Percentiles rank a stretch among this genome's conserved stretches.
These are phyloP conservation scores for Calonectria hawksworthii DNA, from an alignment of 2,329 filamentous ascomycete genomes.

Conservation along the genomic window DNA sequence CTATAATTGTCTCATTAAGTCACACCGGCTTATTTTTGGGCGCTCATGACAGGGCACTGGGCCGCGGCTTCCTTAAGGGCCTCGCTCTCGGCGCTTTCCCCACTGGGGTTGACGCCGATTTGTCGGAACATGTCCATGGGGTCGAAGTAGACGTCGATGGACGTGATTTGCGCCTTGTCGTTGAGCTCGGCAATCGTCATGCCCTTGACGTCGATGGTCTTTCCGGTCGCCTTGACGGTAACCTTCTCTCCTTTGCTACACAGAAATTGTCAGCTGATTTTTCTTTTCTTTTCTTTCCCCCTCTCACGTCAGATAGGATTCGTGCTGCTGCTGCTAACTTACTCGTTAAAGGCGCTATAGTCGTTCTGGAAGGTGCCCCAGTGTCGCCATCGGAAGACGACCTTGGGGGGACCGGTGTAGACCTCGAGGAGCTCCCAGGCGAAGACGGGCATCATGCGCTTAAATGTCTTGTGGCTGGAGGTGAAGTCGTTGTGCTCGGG, in stretches of 20 bases:
- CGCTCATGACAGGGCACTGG: neutral
- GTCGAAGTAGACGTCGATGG: slow-evolving; percentile 76
- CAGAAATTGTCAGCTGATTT: slow-evolving; percentile 12
- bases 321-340: no score
- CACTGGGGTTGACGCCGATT: slow-evolving; percentile 54
- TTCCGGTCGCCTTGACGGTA: slow-evolving; percentile 71
- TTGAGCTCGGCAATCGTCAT: slow-evolving; percentile 74
- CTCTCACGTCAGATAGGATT: neutral
- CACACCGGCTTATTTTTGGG: neutral
- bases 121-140: slow-evolving; percentile 77
- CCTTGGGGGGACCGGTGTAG: slow-evolving; percentile 73
- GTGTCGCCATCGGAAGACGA: slow-evolving; percentile 76
- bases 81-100: neutral
- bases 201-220: slow-evolving; percentile 73
- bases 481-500: slow-evolving; percentile 73
- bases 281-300: neutral
- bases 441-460: slow-evolving; percentile 80
- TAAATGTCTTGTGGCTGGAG: slow-evolving; percentile 78
- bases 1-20: slow-evolving; percentile 1
- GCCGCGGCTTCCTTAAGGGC: neutral
- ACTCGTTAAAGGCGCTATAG: slow-evolving; percentile 76
- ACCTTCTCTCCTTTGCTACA: slow-evolving; percentile 73
- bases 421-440: slow-evolving; percentile 80
- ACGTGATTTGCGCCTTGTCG: slow-evolving; percentile 69
- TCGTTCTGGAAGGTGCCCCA: slow-evolving; percentile 78